Conservation (phyloP, 345 rosid species). For the Eucalyptus shirleyi region DNA sequence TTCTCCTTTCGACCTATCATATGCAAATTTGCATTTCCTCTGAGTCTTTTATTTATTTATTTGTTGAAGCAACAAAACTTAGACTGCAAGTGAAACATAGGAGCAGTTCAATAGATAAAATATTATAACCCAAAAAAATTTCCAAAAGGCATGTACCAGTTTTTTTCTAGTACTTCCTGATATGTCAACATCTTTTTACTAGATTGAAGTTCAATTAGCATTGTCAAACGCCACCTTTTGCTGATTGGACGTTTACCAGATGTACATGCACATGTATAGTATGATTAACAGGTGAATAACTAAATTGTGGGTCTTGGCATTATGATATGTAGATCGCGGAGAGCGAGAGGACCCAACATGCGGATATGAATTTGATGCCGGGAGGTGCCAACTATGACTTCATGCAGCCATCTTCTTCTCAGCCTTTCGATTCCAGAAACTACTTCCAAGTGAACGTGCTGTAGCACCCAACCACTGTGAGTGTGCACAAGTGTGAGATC, state of each 20-base stretch:
- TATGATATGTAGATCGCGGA: conserved; percentile 50
- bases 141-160: background rate
- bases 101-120: background rate
- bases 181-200: background rate
- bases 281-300: background rate
- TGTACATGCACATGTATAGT: background rate
- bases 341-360: conserved; percentile 63
- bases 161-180: background rate
- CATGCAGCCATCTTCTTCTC: conserved; percentile 31
- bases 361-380: conserved; percentile 70
- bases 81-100: background rate
- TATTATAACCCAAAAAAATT: background rate
- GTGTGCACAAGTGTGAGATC: background rate
- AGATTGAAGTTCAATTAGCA: background rate
- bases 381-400: conserved; percentile 57
- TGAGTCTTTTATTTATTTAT: background rate
- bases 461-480: conserved; percentile 10
- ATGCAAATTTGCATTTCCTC: background rate
- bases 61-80: background rate
- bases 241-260: background rate
- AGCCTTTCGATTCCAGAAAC: conserved; percentile 53
- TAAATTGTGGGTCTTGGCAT: background rate
- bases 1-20: background rate
- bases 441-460: conserved; percentile 78
- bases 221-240: background rate